Evolutionary conservation across 176 grass and related monocot species (phyloP).

Genomic region (Pontederia crassipes): DNA sequence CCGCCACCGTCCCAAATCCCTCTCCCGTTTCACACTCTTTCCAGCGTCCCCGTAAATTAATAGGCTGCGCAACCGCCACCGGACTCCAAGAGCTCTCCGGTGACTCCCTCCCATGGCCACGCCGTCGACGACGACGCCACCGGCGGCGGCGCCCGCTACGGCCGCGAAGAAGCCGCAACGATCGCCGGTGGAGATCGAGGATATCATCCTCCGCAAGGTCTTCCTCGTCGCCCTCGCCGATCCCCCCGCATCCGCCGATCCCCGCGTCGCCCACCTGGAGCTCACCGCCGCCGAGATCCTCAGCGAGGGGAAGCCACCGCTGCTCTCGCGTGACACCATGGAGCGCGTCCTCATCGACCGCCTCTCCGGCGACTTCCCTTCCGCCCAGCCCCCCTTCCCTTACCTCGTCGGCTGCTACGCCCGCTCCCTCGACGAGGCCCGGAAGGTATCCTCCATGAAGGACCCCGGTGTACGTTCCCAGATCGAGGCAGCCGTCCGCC

Average conservation of each 20-base stretch:
- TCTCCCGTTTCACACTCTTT: too few species aligned
- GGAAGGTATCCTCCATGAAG: slow-evolving; percentile 78
- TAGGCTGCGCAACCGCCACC: too few species aligned
- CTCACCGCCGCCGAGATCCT: slow-evolving; percentile 92
- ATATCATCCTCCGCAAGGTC: slow-evolving; percentile 97
- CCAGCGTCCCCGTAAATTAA: too few species aligned
- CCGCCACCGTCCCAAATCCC: too few species aligned
- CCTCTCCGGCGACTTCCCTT: slow-evolving; percentile 42
- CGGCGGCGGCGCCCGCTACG: slow-evolving; percentile 6
- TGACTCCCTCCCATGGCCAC: neutral
- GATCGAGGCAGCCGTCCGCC: slow-evolving; percentile 43
- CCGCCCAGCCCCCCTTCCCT: slow-evolving; percentile 32
- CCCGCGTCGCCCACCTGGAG: slow-evolving; percentile 56
- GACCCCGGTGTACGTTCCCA: slow-evolving; percentile 36
- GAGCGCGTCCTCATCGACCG: slow-evolving; percentile 87
- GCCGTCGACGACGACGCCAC: neutral
- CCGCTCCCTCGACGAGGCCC: slow-evolving; percentile 60
- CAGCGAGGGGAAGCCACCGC: slow-evolving; percentile 68
- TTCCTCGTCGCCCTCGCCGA: slow-evolving; percentile 72
- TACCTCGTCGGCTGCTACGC: slow-evolving; percentile 58
- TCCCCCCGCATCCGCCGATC: slow-evolving; percentile 23
- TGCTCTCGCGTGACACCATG: slow-evolving; percentile 40
- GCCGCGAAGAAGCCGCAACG: slow-evolving; percentile 49
- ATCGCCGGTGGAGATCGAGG: slow-evolving; percentile 72
- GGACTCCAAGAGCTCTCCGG: too few species aligned